These are phyloP conservation scores for Fallopia convolvulus DNA, from an alignment of 148 eudicot species.

Conservation along the genomic window DNA sequence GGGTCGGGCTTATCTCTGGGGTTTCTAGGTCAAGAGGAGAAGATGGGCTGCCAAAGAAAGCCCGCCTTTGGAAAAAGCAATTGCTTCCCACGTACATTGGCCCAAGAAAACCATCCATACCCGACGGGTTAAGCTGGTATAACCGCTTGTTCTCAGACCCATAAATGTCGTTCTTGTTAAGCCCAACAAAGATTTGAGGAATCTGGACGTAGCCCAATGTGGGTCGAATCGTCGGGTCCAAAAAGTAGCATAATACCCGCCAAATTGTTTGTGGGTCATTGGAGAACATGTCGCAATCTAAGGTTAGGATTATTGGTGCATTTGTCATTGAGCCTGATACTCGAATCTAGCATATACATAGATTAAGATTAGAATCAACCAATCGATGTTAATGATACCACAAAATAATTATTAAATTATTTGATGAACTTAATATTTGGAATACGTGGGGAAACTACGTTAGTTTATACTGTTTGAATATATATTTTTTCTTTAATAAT, in stretches of 20 bases:
- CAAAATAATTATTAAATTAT: no score
- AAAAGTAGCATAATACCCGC: slow-evolving; percentile 51
- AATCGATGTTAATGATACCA: no score
- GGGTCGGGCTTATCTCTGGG: slow-evolving; percentile 22
- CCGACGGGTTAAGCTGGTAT: slow-evolving; percentile 37
- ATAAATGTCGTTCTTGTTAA: slow-evolving; percentile 53
- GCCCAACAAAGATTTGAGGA: slow-evolving; percentile 53
- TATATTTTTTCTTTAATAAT: no score
- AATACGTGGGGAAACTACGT: no score
- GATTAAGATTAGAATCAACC: no score
- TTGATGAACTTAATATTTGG: no score
- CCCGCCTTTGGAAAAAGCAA: slow-evolving; percentile 59
- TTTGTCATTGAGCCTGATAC: slow-evolving; percentile 75
- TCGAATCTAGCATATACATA: slow-evolving; percentile 26
- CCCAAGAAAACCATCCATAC: slow-evolving; percentile 68
- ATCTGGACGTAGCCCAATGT: slow-evolving; percentile 52
- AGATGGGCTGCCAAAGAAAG: slow-evolving; percentile 42
- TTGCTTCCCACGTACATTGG: slow-evolving; percentile 65
- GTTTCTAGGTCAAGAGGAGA: slow-evolving; percentile 19
- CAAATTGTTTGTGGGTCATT: slow-evolving; percentile 63
- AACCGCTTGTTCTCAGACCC: slow-evolving; percentile 39
- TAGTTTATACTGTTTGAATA: no score
- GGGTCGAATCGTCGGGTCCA: slow-evolving; percentile 26
- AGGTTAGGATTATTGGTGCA: slow-evolving; percentile 60
- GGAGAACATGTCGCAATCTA: slow-evolving; percentile 80